Conservation (phyloP, 345 rosid species). For the Eucalyptus cloeziana region DNA sequence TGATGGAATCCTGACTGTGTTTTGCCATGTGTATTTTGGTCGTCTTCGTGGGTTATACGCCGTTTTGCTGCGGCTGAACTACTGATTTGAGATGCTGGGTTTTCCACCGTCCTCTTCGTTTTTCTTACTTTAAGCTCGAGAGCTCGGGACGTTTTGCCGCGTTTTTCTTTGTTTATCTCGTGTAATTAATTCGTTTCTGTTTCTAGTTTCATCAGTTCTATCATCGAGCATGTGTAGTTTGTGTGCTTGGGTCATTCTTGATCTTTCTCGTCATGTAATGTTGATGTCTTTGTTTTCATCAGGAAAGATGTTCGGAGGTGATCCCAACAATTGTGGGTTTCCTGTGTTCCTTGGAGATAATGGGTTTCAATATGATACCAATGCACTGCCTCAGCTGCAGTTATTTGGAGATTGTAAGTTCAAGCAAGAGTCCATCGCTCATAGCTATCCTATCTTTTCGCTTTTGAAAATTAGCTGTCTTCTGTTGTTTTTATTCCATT, state of each 20-base stretch:
- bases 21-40: not conserved
- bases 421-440: not conserved
- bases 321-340: conserved; percentile 27
- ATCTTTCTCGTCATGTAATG: not conserved
- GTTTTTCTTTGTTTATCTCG: not conserved
- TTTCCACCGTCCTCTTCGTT: not conserved
- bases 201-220: not conserved
- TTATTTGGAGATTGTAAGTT: conserved; percentile 42
- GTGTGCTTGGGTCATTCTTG: not conserved
- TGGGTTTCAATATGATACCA: conserved; percentile 37
- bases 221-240: not conserved
- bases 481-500: not conserved
- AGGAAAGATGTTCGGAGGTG: conserved; percentile 63
- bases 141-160: not conserved
- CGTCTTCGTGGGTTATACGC: not conserved
- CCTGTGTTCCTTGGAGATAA: conserved; percentile 39
- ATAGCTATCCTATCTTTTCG: not conserved
- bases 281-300: not conserved
- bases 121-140: not conserved
- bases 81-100: not conserved
- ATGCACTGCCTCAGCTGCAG: conserved; percentile 48
- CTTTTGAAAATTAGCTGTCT: not conserved
- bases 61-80: not conserved
- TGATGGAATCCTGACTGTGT: not conserved
- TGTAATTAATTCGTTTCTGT: not conserved